These are phyloP conservation scores for Pochonia chlamydosporia DNA, from an alignment of 2,329 filamentous ascomycete genomes.

Conservation along the genomic window DNA sequence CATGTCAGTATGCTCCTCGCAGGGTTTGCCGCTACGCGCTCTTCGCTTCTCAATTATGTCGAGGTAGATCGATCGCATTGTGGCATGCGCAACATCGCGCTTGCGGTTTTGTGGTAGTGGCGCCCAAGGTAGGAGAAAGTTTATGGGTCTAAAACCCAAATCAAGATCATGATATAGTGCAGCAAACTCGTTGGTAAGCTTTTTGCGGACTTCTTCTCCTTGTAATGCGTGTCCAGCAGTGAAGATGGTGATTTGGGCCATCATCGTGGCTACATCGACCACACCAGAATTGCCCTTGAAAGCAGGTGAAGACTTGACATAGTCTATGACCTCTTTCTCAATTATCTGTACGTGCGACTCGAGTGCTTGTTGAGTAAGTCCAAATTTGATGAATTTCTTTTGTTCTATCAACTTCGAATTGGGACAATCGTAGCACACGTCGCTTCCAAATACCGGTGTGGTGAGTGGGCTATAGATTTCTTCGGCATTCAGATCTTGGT, in stretches of 20 bases:
- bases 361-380: constrained; percentile 60
- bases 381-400: constrained; percentile 76
- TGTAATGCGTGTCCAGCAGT: constrained; percentile 73
- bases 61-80: constrained; percentile 65
- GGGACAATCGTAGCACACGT: constrained; percentile 80
- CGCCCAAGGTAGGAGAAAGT: constrained; percentile 76
- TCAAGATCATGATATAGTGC: constrained; percentile 76
- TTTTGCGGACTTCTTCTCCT: constrained; percentile 67
- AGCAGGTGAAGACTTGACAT: constrained; percentile 48
- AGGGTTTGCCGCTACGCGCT: constrained; percentile 33
- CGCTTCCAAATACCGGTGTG: constrained; percentile 62
- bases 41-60: constrained; percentile 64
- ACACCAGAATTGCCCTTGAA: constrained; percentile 57
- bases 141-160: constrained; percentile 68
- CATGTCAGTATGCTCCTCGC: constrained; percentile 55
- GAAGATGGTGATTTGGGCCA: constrained; percentile 75
- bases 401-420: constrained; percentile 85
- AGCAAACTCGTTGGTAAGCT: constrained; percentile 67
- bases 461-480: constrained; percentile 47
- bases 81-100: constrained; percentile 63
- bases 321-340: constrained; percentile 60
- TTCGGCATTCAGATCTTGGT: constrained; percentile 46
- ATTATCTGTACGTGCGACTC: constrained; percentile 65
- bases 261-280: constrained; percentile 58
- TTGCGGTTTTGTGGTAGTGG: constrained; percentile 71